A percentile compares a stretch with the other conserved stretches of the same genome.
phyloP scores from a whole-genome alignment of 208 protist species.

The Baffinella frigidus region DNA sequence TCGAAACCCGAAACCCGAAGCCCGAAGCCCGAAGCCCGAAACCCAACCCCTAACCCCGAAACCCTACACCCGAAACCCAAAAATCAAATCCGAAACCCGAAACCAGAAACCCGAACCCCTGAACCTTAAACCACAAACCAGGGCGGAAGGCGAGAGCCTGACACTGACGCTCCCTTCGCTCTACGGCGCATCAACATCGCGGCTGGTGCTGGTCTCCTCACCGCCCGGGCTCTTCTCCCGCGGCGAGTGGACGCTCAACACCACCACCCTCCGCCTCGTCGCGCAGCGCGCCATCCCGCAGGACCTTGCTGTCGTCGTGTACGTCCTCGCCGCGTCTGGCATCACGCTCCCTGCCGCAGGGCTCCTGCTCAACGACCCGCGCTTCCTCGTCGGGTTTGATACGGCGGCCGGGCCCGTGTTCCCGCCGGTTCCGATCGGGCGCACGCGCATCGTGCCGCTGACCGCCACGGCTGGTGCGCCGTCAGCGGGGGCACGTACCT shows the following conservation, averaged over 20 bases:
- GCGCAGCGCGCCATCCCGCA: background rate
- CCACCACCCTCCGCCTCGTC: background rate
- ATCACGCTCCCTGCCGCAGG: background rate
- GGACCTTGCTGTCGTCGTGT: background rate
- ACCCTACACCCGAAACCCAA: too few species aligned
- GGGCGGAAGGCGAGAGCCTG: background rate
- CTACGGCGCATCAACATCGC: background rate
- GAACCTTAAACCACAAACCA: too few species aligned
- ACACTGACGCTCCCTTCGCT: background rate
- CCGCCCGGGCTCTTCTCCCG: background rate
- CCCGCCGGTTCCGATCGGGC: background rate
- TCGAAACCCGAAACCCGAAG: too few species aligned
- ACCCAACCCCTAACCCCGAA: too few species aligned
- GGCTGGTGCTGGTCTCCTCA: background rate
- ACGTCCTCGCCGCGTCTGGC: background rate
- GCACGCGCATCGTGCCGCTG: too few species aligned
- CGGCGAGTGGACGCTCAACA: background rate
- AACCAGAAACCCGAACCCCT: too few species aligned
- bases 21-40: too few species aligned
- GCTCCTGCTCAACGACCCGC: background rate
- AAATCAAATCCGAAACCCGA: too few species aligned
- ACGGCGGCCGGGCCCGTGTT: background rate
- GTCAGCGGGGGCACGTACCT: too few species aligned
- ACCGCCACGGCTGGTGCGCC: too few species aligned
- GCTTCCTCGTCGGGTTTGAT: background rate